phyloP scores from a whole-genome alignment of 1,139 yeast genomes.

The Candida dubliniensis region DNA sequence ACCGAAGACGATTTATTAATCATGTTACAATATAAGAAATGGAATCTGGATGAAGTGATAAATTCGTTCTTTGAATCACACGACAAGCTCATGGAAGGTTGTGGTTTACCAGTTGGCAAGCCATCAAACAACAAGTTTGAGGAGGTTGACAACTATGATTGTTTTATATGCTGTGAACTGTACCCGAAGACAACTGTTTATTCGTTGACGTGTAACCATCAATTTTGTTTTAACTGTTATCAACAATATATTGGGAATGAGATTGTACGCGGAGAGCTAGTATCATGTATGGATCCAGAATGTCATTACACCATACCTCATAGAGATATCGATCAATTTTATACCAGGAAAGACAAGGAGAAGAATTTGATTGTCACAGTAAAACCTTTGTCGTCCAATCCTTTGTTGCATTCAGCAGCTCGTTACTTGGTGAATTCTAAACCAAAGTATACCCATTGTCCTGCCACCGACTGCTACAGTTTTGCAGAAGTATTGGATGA shows the following conservation, averaged over 20 bases:
- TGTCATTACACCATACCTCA: conserved; percentile 39
- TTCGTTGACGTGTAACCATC: conserved; percentile 66
- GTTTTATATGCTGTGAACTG: conserved; percentile 73
- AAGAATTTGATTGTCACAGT: conserved; percentile 7
- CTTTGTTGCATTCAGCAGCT: conserved; percentile 31
- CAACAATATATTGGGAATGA: conserved; percentile 55
- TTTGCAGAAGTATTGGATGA: conserved; percentile 45
- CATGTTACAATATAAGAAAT: conserved; percentile 59
- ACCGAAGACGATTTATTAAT: conserved; percentile 44
- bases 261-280: conserved; percentile 53
- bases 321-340: conserved; percentile 24
- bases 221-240: conserved; percentile 69
- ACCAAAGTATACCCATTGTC: conserved; percentile 72
- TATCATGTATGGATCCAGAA: conserved; percentile 62
- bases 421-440: conserved; percentile 53
- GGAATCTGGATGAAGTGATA: conserved; percentile 75
- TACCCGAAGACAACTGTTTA: conserved; percentile 42
- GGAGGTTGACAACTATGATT: conserved; percentile 36
- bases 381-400: conserved; percentile 12
- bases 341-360: conserved; percentile 8
- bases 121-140: conserved; percentile 21
- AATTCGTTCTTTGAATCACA: conserved; percentile 65
- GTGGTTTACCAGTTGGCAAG: conserved; percentile 44
- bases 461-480: conserved; percentile 74
- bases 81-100: conserved; percentile 39